Evolutionary conservation across 345 rosid species (phyloP).

Genomic region (Linum usitatissimum): DNA sequence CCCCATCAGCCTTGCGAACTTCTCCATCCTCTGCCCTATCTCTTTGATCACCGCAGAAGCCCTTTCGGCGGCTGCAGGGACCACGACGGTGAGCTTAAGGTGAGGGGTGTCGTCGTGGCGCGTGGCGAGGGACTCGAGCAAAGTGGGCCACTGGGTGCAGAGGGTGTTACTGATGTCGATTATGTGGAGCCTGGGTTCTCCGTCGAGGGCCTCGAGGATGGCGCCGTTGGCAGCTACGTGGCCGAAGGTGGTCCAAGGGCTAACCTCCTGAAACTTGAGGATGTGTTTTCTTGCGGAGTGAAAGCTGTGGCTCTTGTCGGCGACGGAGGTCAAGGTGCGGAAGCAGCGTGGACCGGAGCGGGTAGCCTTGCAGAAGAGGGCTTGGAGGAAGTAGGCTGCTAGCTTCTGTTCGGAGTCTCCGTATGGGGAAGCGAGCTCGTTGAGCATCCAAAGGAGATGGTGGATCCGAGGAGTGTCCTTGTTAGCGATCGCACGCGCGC

Average conservation of each 20-base stretch:
- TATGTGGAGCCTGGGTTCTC: constrained; percentile 54
- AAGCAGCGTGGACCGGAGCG: constrained; percentile 52
- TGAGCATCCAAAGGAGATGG: constrained; percentile 66
- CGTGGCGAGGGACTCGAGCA: constrained; percentile 58
- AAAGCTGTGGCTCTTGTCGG: constrained; percentile 46
- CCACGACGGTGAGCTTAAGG: constrained; percentile 62
- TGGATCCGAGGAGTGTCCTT: constrained; percentile 56
- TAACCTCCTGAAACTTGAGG: constrained; percentile 71
- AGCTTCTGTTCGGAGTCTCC: constrained; percentile 70
- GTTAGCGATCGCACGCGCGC: constrained; percentile 61
- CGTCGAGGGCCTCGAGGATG: constrained; percentile 59
- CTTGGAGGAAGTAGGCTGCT: constrained; percentile 60
- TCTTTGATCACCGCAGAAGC: constrained; percentile 50
- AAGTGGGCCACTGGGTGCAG: constrained; percentile 85
- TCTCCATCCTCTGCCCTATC: constrained; percentile 67
- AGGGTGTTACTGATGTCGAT: constrained; percentile 68
- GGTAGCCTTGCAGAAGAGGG: constrained; percentile 59
- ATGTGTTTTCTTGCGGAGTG: constrained; percentile 54
- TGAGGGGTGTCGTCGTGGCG: constrained; percentile 56
- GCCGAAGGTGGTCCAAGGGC: constrained; percentile 78
- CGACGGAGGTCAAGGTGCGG: constrained; percentile 52
- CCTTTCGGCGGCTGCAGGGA: constrained; percentile 32
- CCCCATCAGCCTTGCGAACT: constrained; percentile 70
- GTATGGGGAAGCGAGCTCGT: constrained; percentile 64
- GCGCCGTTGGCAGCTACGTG: constrained; percentile 78